Percentiles rank a stretch among this genome's conserved stretches.
Evolutionary conservation across 129 eudicot genomes (phyloP).

Genomic region (Saposhnikovia divaricata): DNA sequence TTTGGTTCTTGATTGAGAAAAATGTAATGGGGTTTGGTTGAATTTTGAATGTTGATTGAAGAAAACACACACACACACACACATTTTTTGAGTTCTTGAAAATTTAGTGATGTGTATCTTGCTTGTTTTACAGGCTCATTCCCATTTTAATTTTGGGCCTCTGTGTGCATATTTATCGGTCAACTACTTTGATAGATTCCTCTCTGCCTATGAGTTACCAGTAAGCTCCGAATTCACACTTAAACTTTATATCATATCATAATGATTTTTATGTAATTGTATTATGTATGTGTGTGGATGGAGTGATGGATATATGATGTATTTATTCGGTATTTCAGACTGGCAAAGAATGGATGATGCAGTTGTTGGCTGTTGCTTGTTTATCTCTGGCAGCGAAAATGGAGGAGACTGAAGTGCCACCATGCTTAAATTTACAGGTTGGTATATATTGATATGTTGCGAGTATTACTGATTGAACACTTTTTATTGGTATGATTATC

Average conservation of each 20-base stretch:
- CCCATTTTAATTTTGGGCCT: conserved; percentile 58
- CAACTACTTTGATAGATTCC: conserved; percentile 62
- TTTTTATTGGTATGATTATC: background rate
- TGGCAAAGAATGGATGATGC: conserved; percentile 74
- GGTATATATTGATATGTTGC: background rate
- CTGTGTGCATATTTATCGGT: conserved; percentile 43
- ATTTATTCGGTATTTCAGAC: conserved; percentile 19
- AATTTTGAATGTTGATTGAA: background rate
- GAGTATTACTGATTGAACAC: background rate
- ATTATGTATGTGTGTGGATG: background rate
- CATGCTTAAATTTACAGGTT: conserved; percentile 63
- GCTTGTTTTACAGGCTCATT: conserved; percentile 37
- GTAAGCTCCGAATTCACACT: conserved; percentile 27
- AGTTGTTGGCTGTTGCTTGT: conserved; percentile 59
- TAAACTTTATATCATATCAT: background rate
- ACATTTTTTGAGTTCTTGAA: background rate
- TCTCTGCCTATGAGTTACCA: conserved; percentile 56
- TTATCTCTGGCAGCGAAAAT: conserved; percentile 58
- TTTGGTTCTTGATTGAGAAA: background rate
- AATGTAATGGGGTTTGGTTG: background rate
- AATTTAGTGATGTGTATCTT: background rate
- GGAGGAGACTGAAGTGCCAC: conserved; percentile 72
- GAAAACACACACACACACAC: background rate
- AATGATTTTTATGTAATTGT: background rate
- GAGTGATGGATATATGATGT: background rate